These are phyloP conservation scores for Cercospora zeina DNA, from an alignment of 2,329 filamentous ascomycete genomes.

Conservation along the genomic window DNA sequence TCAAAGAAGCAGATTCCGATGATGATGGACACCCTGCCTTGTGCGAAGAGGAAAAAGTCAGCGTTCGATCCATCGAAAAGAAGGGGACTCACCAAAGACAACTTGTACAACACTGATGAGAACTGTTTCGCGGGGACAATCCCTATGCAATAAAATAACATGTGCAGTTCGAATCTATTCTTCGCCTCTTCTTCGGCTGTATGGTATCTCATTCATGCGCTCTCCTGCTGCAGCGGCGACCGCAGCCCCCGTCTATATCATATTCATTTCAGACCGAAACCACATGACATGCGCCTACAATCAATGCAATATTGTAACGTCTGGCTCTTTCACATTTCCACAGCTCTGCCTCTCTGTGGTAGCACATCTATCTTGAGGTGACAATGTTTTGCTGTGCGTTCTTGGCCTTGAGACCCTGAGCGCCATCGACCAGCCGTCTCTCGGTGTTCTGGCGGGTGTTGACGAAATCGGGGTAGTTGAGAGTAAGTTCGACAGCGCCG, in stretches of 20 bases:
- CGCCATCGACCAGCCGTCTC: conserved; percentile 62
- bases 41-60: background rate
- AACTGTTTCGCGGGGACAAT: background rate
- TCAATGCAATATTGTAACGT: conserved; percentile 4
- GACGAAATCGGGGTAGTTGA: conserved; percentile 97
- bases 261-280: background rate
- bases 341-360: background rate
- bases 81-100: background rate
- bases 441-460: conserved; percentile 71
- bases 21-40: too few relatives aligned
- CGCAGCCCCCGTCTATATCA: background rate
- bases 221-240: background rate
- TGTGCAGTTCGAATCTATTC: conserved; percentile 4
- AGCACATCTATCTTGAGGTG: conserved; percentile 7
- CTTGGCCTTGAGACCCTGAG: conserved; percentile 56
- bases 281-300: background rate
- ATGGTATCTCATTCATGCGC: conserved; percentile 5
- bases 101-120: background rate
- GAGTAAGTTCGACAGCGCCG: conserved; percentile 84
- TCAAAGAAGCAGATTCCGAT: too few relatives aligned
- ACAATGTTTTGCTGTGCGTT: conserved; percentile 20
- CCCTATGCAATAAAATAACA: background rate
- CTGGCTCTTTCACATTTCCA: background rate
- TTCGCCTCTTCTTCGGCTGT: conserved; percentile 1
- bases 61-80: background rate